phyloP scores from a whole-genome alignment of 202 grass and related monocot genomes.

The Carex arenaria region DNA sequence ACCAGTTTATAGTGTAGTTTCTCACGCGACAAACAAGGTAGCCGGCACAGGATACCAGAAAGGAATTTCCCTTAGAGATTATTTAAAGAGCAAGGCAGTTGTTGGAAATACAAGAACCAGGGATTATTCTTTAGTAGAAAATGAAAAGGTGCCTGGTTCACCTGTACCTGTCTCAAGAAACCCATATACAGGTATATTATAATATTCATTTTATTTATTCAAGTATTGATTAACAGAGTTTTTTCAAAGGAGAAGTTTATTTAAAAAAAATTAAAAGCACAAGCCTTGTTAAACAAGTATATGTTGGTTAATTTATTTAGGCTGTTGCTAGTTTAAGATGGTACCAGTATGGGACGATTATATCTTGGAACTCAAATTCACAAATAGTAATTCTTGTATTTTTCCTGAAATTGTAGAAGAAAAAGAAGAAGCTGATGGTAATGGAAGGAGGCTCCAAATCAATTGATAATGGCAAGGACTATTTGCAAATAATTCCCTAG shows the following conservation, averaged over 20 bases:
- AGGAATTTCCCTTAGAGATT: slow-evolving; percentile 16
- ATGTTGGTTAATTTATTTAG: background rate
- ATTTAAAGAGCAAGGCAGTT: slow-evolving; percentile 9
- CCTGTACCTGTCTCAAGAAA: slow-evolving; percentile 20
- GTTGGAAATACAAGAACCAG: background rate
- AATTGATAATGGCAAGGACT: background rate
- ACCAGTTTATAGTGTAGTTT: slow-evolving; percentile 12
- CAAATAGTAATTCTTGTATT: background rate
- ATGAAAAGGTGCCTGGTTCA: background rate
- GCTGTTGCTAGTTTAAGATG: background rate
- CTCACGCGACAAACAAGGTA: slow-evolving; percentile 3
- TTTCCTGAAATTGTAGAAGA: slow-evolving; percentile 18
- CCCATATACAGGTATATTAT: background rate
- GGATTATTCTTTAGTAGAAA: background rate
- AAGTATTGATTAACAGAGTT: background rate
- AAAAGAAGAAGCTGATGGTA: slow-evolving; percentile 7
- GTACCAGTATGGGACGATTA: background rate
- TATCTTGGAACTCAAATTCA: background rate
- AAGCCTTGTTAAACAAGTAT: background rate
- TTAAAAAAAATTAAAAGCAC: background rate
- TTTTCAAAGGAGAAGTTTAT: background rate
- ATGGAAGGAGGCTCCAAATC: slow-evolving; percentile 23
- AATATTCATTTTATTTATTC: background rate
- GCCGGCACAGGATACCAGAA: background rate
- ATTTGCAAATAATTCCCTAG: background rate